Evolutionary conservation across 2,329 filamentous ascomycete genomes (phyloP).

Genomic region (Tolypocladium pustulatum): DNA sequence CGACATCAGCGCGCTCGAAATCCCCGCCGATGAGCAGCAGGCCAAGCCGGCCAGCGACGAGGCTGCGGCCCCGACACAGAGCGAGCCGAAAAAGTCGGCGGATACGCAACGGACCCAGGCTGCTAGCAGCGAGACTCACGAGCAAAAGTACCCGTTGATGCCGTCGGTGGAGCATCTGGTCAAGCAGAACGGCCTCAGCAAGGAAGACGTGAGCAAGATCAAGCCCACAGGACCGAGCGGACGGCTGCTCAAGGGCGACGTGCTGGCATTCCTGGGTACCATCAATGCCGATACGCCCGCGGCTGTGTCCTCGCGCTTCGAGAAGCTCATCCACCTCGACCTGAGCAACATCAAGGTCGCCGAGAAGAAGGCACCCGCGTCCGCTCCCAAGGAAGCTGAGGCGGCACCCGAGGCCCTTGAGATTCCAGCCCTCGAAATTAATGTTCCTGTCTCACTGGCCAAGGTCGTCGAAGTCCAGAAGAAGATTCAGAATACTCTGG

Average conservation of each 20-base stretch:
- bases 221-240: conserved; percentile 79
- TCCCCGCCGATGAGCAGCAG: conserved; percentile 57
- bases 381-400: conserved; percentile 26
- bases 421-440: conserved; percentile 45
- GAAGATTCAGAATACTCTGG: conserved; percentile 66
- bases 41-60: conserved; percentile 20
- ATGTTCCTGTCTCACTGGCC: conserved; percentile 66
- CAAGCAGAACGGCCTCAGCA: conserved; percentile 65
- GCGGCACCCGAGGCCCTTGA: conserved; percentile 30
- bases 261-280: conserved; percentile 77
- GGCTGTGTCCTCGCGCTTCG: conserved; percentile 59
- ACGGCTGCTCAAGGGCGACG: conserved; percentile 87
- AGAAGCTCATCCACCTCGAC: conserved; percentile 74
- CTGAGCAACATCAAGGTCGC: conserved; percentile 90
- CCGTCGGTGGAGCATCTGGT: conserved; percentile 80
- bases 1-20: conserved; percentile 62
- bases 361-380: conserved; percentile 31
- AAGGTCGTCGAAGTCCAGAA: conserved; percentile 73
- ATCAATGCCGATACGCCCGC: conserved; percentile 64
- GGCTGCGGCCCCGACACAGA: background rate
- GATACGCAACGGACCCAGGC: conserved; percentile 39
- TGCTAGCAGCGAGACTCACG: conserved; percentile 39
- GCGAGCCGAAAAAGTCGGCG: conserved; percentile 23
- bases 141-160: conserved; percentile 62
- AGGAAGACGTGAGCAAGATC: conserved; percentile 70